Evolutionary conservation across 1,284 basidiomycete genomes (phyloP).

Genomic region (Ganoderma meredithae): DNA sequence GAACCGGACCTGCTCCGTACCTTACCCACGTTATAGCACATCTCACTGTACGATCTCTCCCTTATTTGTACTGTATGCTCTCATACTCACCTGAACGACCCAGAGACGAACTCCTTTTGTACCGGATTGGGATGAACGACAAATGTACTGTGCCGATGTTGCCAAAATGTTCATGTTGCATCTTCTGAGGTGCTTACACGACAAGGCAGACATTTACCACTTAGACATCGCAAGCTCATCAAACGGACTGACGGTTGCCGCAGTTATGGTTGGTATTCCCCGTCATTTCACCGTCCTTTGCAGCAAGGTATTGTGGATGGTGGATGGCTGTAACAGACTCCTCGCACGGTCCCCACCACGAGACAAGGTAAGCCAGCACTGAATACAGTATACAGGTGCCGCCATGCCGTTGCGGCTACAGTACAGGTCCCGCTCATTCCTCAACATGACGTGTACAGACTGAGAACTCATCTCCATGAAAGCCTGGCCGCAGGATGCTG

Average conservation of each 20-base stretch:
- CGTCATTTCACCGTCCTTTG: not conserved
- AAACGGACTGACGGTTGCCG: not conserved
- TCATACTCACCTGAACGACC: constrained; percentile 9
- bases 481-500: not conserved
- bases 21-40: constrained; percentile 17
- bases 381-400: constrained; percentile 1
- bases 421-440: not conserved
- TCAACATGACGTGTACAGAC: not conserved
- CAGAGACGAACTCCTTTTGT: constrained; percentile 18
- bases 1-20: constrained; percentile 23
- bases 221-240: not conserved
- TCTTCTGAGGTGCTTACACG: not conserved
- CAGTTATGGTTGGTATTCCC: constrained; percentile 6
- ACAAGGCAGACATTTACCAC: not conserved
- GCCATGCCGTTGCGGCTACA: not conserved
- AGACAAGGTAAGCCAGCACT: not conserved
- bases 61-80: constrained; percentile 13
- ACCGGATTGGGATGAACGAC: constrained; percentile 4
- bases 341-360: not conserved
- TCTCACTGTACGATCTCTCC: constrained; percentile 22
- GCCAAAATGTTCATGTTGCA: not conserved
- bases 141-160: not conserved
- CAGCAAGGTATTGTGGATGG: not conserved
- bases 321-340: not conserved
- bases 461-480: not conserved